Base-by-base conservation (phyloP, 192 early-diverging fungal genomes). In the Chytriomyces hyalinus region DNA sequence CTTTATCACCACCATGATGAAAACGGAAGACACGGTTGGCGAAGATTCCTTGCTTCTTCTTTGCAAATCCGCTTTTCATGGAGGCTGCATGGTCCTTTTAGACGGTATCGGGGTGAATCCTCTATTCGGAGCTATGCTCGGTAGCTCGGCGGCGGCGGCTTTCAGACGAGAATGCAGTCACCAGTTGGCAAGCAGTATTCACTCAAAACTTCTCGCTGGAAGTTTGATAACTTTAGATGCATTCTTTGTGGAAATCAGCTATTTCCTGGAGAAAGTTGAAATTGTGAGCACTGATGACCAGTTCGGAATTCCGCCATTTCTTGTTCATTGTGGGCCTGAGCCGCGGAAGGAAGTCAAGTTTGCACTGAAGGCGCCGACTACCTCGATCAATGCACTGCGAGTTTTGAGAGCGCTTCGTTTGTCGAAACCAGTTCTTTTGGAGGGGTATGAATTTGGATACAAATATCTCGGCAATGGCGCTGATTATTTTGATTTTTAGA, bases 321-420 rank as follows among this genome's bases (percentile, higher is more conserved):
- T 86, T 67, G 91, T 99, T 65, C 76, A 86, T 20, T 89, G 83
- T 60, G 93, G 96, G 45, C 77, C 85, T 5, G 53, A 85, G 4
- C 76, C 84, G 8, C 77, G 73, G 6, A 78, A 80, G 45, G 82
- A 84, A 17, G 87, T 90, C 59, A 85, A 90, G 53, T 97, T 98
- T 85, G 89, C 92, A 20, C 84, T 99, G 46, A 76, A 93, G 17
- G 97, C 97, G 3, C 96, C 96, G 6, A 99, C 96, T 6, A 97
- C 97, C 13, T 86, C 89, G 11, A 88, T 92, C 75, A 99, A 99
- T 75, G 84, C 92, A 20, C 85, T 92, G 79, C 89, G 94, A 22
- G 88, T 98, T 6, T 87, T 98, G 64, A 89, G 97, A 6, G 95
- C 94, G 4, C 84, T 99, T 85, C 96, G 97, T 75, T 85, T 98